Evolutionary conservation across 1,284 basidiomycete species (phyloP), one percentile per base, ranked within the genome.

Genomic region (Marasmius fiardii): DNA sequence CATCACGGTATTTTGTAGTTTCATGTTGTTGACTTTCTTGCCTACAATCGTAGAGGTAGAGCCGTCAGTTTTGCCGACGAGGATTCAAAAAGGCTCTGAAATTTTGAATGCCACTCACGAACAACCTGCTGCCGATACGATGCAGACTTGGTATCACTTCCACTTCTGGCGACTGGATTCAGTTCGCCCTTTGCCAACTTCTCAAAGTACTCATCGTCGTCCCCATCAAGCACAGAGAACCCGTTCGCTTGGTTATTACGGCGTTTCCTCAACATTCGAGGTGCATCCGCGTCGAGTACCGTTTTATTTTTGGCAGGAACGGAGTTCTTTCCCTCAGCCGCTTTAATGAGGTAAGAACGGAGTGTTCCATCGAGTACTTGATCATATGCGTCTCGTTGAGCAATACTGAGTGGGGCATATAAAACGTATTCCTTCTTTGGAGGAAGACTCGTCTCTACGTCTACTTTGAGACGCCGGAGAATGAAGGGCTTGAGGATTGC

Each of bases 371-470:
- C 75, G 8, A 93, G 73, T 26, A 93, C 84, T 6, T 84, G 84
- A 58, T 95, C 87, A 66, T 97, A 98, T 14, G 96, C 76, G 56
- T 92, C 84, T 54, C 88, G 86, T 65, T 98, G 95, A 44, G 80
- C 78, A 45, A 83, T 75, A 44, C 88, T 96, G 5, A 98, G 76
- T 0, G 94, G 95, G 0, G 95, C 93, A 62, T 96, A 97, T 0
- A 98, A 79, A 4, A 97, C 84, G 63, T 98, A 98, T 73, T 98
- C 95, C 71, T 96, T 98, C 78, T 98, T 98, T 1, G 89, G 90
- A 0, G 88, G 89, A 8, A 98, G 77, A 52, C 84, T 80, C 53
- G 83, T 81, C 67, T 95, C 93, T 8, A 98, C 95, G 60, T 99
- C 96, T 20, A 78, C 85, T 71, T 98, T 98, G 59, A 98, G 79